phyloP scores from a whole-genome alignment of 148 eudicot species.

The Rhododendron mucronatum region DNA sequence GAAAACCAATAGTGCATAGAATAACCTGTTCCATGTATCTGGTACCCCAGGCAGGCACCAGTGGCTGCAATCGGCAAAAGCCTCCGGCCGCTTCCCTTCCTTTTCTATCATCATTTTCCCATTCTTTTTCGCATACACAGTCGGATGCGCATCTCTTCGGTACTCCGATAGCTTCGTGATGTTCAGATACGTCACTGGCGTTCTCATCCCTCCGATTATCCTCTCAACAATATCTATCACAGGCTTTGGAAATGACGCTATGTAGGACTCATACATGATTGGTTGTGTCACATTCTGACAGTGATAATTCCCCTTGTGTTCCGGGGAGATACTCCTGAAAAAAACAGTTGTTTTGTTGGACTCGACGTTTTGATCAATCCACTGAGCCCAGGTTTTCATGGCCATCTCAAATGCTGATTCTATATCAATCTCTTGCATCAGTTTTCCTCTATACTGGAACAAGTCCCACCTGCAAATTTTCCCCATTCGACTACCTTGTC shows the following conservation, averaged over 20 bases:
- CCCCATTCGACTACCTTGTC: background rate
- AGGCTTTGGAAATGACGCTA: conserved; percentile 18
- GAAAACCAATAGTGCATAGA: conserved; percentile 29
- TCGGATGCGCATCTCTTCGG: conserved; percentile 51
- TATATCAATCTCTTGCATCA: conserved; percentile 27
- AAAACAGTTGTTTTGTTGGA: conserved; percentile 34
- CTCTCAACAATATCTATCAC: conserved; percentile 22
- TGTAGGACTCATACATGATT: conserved; percentile 30
- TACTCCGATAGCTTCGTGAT: conserved; percentile 44
- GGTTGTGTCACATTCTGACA: conserved; percentile 48
- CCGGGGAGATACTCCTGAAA: conserved; percentile 49
- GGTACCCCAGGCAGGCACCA: conserved; percentile 57
- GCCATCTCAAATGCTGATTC: conserved; percentile 36
- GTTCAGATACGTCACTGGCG: conserved; percentile 37
- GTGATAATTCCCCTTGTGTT: conserved; percentile 34
- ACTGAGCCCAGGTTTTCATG: conserved; percentile 45
- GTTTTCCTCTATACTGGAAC: conserved; percentile 24
- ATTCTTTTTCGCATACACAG: conserved; percentile 19
- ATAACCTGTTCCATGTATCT: conserved; percentile 49
- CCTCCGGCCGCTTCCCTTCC: background rate
- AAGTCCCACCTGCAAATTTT: conserved; percentile 44
- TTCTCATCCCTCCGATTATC: conserved; percentile 17
- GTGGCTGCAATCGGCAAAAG: conserved; percentile 45
- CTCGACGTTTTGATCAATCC: conserved; percentile 35
- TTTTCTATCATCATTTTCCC: background rate